phyloP scores from a whole-genome alignment of 768 basidiomycete species.

The Nidula microcarpa region DNA sequence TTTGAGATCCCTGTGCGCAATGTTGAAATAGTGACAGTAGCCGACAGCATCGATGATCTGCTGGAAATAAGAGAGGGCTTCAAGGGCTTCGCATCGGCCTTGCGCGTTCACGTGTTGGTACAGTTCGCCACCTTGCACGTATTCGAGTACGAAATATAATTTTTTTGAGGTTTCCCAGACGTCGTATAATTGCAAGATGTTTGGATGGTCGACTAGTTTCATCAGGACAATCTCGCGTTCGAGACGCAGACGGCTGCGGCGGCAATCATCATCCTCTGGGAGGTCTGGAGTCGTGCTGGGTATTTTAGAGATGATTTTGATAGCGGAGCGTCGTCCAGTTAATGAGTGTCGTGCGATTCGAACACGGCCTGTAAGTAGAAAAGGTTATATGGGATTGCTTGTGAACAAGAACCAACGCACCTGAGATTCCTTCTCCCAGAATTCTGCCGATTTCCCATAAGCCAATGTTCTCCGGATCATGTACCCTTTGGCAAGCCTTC shows the following conservation, averaged over 20 bases:
- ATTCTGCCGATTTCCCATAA: slow-evolving; percentile 82
- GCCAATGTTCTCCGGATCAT: slow-evolving; percentile 68
- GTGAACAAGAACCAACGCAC: slow-evolving; percentile 29
- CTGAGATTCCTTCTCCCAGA: slow-evolving; percentile 80
- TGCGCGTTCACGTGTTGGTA: slow-evolving; percentile 88
- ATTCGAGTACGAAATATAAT: slow-evolving; percentile 90
- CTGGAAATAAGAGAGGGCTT: slow-evolving; percentile 86
- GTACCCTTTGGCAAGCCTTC: neutral
- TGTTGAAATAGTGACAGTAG: slow-evolving; percentile 80
- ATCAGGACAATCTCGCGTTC: slow-evolving; percentile 96
- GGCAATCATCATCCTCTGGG: slow-evolving; percentile 65
- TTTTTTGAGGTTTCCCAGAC: slow-evolving; percentile 94
- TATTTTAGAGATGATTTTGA: slow-evolving; percentile 90
- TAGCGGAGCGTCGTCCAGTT: slow-evolving; percentile 86
- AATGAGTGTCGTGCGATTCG: slow-evolving; percentile 85
- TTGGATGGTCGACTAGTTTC: slow-evolving; percentile 96
- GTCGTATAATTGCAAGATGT: slow-evolving; percentile 91
- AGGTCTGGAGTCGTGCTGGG: slow-evolving; percentile 64
- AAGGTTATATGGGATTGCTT: neutral
- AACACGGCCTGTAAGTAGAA: slow-evolving; percentile 65
- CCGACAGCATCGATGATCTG: slow-evolving; percentile 89
- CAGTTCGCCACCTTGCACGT: slow-evolving; percentile 91
- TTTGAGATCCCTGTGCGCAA: slow-evolving; percentile 97
- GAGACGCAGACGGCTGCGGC: slow-evolving; percentile 75
- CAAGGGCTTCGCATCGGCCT: slow-evolving; percentile 71